Conservation (phyloP, 805 yeast species). For the Starmera amethionina region DNA sequence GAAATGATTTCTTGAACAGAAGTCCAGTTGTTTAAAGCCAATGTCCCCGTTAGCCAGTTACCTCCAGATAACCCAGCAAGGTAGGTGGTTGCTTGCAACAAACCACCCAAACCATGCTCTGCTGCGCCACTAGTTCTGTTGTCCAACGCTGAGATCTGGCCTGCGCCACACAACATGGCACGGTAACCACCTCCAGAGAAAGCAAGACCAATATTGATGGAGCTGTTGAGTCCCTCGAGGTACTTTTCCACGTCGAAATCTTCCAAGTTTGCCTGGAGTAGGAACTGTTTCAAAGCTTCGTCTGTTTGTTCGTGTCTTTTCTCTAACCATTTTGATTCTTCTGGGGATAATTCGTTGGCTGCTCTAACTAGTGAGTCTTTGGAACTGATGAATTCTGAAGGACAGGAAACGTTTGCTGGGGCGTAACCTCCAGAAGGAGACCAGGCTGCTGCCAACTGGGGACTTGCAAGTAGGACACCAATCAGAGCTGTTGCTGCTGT, state of each 20-base stretch:
- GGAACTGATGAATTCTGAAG: conserved; percentile 14
- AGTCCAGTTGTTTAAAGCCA: conserved; percentile 65
- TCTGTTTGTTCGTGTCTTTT: conserved; percentile 23
- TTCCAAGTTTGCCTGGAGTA: conserved; percentile 38
- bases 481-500: neutral
- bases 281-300: conserved; percentile 18
- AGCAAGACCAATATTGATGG: conserved; percentile 47
- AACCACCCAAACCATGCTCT: conserved; percentile 55
- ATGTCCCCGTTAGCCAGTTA: conserved; percentile 65
- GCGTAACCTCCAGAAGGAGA: conserved; percentile 52
- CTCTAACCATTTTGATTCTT: conserved; percentile 44
- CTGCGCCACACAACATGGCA: conserved; percentile 82
- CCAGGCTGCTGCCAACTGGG: conserved; percentile 24
- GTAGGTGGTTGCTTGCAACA: conserved; percentile 61
- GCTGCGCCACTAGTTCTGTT: conserved; percentile 51
- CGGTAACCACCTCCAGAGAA: conserved; percentile 86
- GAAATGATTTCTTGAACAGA: conserved; percentile 48
- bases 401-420: conserved; percentile 52
- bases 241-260: conserved; percentile 31
- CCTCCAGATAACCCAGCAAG: conserved; percentile 78
- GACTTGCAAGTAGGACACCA: neutral
- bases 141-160: conserved; percentile 70
- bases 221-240: conserved; percentile 22
- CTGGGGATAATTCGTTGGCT: conserved; percentile 35
- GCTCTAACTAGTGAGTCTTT: conserved; percentile 28